Conservation (phyloP, 495 filamentous ascomycete genomes). For the Aspergillus biplanus region DNA sequence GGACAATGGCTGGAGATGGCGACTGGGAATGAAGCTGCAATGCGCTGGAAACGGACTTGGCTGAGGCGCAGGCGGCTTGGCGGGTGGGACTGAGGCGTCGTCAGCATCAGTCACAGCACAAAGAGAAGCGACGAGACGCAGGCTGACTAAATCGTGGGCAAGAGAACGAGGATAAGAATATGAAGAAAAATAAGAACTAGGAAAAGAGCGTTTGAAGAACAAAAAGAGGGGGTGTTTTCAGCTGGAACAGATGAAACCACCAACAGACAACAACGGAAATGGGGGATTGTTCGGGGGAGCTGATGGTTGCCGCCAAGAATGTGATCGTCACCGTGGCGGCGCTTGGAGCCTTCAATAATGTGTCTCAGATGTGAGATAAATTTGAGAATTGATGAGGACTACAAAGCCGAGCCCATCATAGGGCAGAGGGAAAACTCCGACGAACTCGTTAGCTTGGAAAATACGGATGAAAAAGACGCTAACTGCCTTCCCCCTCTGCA, state of each 20-base stretch:
- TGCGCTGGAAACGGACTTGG: conserved; percentile 9
- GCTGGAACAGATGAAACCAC: background rate
- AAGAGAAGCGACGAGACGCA: conserved; percentile 6
- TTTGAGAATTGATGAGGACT: background rate
- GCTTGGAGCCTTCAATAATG: background rate
- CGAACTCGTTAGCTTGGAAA: background rate
- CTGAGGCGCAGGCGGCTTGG: conserved; percentile 32
- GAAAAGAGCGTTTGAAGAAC: background rate
- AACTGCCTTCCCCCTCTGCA: too few species aligned
- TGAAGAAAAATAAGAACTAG: background rate
- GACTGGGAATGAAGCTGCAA: background rate
- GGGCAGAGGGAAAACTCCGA: background rate
- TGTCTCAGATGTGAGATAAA: background rate
- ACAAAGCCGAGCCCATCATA: conserved; percentile 4
- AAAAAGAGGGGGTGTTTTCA: too few species aligned
- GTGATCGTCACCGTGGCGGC: background rate
- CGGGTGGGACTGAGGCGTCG: conserved; percentile 6
- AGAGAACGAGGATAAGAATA: background rate
- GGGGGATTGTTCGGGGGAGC: too few species aligned
- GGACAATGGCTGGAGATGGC: conserved; percentile 5
- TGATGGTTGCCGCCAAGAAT: too few species aligned
- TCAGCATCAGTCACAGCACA: conserved; percentile 2
- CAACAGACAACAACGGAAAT: background rate
- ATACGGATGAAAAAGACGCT: too few species aligned
- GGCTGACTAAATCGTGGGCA: background rate